These are phyloP conservation scores for Conringia planisiliqua DNA, from an alignment of 345 rosid species.

Conservation along the genomic window DNA sequence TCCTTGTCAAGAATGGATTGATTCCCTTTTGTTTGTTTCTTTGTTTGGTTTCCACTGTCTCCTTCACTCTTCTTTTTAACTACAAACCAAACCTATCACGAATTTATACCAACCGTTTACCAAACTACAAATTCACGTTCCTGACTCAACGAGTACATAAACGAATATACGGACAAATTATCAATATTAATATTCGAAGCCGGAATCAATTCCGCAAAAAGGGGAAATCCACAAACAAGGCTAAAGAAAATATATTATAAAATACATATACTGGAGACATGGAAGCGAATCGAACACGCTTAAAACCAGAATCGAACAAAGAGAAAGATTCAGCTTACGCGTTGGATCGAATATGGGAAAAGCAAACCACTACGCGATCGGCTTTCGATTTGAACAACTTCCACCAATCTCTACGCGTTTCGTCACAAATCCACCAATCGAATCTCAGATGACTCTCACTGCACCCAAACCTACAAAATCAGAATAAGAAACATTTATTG, in stretches of 20 bases:
- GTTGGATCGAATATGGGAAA: slow-evolving; percentile 24
- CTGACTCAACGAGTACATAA: neutral
- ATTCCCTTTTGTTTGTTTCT: neutral
- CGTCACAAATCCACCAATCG: neutral
- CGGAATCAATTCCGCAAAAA: slow-evolving; percentile 25
- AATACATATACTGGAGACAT: neutral
- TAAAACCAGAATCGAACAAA: neutral
- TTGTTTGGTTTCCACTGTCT: slow-evolving; percentile 22
- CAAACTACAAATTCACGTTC: neutral
- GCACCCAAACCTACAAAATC: neutral
- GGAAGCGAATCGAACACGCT: neutral
- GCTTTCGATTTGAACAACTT: slow-evolving; percentile 41
- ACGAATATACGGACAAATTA: slow-evolving; percentile 7
- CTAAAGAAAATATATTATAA: neutral
- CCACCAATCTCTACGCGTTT: slow-evolving; percentile 24
- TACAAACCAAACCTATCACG: slow-evolving; percentile 29
- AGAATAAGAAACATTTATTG: neutral
- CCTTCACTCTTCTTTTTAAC: slow-evolving; percentile 51
- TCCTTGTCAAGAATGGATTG: slow-evolving; percentile 35
- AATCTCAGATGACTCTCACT: neutral
- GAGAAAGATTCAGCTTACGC: slow-evolving; percentile 42
- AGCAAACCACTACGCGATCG: slow-evolving; percentile 28
- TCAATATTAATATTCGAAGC: neutral
- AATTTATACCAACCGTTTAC: neutral
- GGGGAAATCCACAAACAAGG: slow-evolving; percentile 12